Base-by-base conservation (phyloP, 148 eudicot genomes). In the Polygonum aviculare region DNA sequence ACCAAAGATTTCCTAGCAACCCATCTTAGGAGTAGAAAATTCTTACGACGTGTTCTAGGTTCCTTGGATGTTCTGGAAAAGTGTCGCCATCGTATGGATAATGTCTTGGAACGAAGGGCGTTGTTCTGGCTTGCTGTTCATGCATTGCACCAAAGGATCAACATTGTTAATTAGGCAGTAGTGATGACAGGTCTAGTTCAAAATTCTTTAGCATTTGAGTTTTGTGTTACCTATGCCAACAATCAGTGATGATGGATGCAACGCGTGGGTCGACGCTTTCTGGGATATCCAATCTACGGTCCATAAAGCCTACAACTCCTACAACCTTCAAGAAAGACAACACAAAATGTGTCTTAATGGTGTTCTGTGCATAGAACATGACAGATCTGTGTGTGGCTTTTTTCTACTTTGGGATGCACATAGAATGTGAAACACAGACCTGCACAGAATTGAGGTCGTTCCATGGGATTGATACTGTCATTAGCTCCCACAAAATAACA, bases 301-400 rank as follows among this genome's bases (percentile, higher is more conserved):
- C 91, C 96, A 85, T 88, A 84, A 91, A 93, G 5, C 98, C 98
- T 26, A 93, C 98, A 21, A 89, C 87, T 55, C 94, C 98, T 45
- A 91, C 94, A 77, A 93, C 91, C 98, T 93, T 80, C 60, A 75
- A 67, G 22, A 35, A 63, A 38, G 21, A 54, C 54, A 41, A 44
- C 8, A 10, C 73, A 72, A 72, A 72, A 19, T 26, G 73, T 19
- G 54, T 44, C 33, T 44, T 72, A 72, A 71, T 18, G 12, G 19
- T 44, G 33, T 41, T 4, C 36, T 38, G 19, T 12, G n/a, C 11
- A 36, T 12, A n/a, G 19, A 4, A 2, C 11, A 16, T 38, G 44
- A 5, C 44, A 15, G 14, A 22, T 36, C 9, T 67, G 44, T 14
- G 44, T 33, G 1, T 5, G 19, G 7, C 22, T 54, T 52, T 16